Percentiles rank a stretch among this genome's conserved stretches.
Conservation (phyloP, 345 rosid genomes). For the Barbarea vulgaris region DNA sequence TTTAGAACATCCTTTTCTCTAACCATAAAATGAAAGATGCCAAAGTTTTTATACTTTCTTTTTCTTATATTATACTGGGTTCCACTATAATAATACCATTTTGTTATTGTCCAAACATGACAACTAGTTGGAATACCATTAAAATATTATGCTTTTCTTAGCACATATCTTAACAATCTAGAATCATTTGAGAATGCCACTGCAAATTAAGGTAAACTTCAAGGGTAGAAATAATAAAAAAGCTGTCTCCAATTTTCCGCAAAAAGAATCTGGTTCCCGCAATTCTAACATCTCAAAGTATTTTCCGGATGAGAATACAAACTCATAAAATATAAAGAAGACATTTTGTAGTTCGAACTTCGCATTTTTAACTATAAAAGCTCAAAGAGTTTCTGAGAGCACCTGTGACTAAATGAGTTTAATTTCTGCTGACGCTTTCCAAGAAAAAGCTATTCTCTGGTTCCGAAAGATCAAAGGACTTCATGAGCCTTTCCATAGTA, state of each 20-base stretch:
- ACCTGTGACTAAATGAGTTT: constrained; percentile 19
- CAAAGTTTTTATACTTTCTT: constrained; percentile 28
- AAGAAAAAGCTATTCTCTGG: constrained; percentile 21
- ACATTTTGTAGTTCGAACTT: constrained; percentile 11
- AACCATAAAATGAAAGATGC: constrained; percentile 28
- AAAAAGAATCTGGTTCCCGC: constrained; percentile 13
- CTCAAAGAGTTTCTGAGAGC: constrained; percentile 41
- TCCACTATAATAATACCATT: constrained; percentile 32
- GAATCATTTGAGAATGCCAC: not conserved
- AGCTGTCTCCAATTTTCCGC: constrained; percentile 15
- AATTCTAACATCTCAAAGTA: constrained; percentile 21
- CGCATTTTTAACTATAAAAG: constrained; percentile 1
- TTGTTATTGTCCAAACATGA: constrained; percentile 34
- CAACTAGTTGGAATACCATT: constrained; percentile 20
- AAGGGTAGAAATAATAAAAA: not conserved
- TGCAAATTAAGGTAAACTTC: not conserved
- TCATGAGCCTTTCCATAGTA: constrained; percentile 90
- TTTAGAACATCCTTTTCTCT: constrained; percentile 36
- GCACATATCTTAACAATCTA: not conserved
- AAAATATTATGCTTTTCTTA: not conserved
- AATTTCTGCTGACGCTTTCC: constrained; percentile 21
- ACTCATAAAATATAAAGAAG: constrained; percentile 10
- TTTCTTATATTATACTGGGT: not conserved
- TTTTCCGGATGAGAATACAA: constrained; percentile 28
- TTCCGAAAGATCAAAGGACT: constrained; percentile 50